Percentiles rank a stretch among this genome's conserved stretches.
These are phyloP conservation scores for Annulohypoxylon stygium DNA, from an alignment of 495 filamentous ascomycete genomes.

Conservation along the genomic window DNA sequence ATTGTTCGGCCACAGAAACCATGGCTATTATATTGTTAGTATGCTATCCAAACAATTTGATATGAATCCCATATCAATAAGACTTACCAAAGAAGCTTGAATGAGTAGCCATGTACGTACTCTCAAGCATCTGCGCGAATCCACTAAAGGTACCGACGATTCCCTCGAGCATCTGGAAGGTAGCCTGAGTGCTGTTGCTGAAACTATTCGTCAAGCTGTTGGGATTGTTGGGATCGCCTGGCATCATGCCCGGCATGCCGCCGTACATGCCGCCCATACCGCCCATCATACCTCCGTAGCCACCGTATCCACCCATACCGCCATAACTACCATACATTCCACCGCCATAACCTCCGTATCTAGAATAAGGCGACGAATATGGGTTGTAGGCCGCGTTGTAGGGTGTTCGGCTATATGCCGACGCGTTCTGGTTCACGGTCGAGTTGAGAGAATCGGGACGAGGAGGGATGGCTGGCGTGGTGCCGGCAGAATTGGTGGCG, in stretches of 20 bases:
- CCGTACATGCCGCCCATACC: slow-evolving; percentile 70
- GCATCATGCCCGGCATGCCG: slow-evolving; percentile 70
- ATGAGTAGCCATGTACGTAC: slow-evolving; percentile 99
- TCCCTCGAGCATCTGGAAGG: slow-evolving; percentile 98
- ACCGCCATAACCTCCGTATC: slow-evolving; percentile 53
- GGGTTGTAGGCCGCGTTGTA: slow-evolving; percentile 68
- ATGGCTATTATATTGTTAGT: slow-evolving; percentile 75
- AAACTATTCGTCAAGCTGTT: slow-evolving; percentile 93
- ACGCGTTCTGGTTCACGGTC: slow-evolving; percentile 84
- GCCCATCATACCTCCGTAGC: slow-evolving; percentile 62
- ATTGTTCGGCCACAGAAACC: slow-evolving; percentile 98
- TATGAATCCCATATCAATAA: neutral
- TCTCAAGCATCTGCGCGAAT: slow-evolving; percentile 99
- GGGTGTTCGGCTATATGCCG: slow-evolving; percentile 76
- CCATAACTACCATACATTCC: slow-evolving; percentile 57
- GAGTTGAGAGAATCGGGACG: slow-evolving; percentile 81
- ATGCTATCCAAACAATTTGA: neutral
- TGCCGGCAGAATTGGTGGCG: slow-evolving; percentile 55
- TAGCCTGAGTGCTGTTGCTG: slow-evolving; percentile 92
- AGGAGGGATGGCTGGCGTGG: slow-evolving; percentile 81
- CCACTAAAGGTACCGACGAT: slow-evolving; percentile 98
- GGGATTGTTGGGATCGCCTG: slow-evolving; percentile 86
- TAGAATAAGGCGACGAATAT: slow-evolving; percentile 63
- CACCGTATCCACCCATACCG: slow-evolving; percentile 52
- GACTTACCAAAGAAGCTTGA: slow-evolving; percentile 95